These are phyloP conservation scores for Stemphylium beticola DNA, from an alignment of 2,329 filamentous ascomycete species.

Conservation along the genomic window DNA sequence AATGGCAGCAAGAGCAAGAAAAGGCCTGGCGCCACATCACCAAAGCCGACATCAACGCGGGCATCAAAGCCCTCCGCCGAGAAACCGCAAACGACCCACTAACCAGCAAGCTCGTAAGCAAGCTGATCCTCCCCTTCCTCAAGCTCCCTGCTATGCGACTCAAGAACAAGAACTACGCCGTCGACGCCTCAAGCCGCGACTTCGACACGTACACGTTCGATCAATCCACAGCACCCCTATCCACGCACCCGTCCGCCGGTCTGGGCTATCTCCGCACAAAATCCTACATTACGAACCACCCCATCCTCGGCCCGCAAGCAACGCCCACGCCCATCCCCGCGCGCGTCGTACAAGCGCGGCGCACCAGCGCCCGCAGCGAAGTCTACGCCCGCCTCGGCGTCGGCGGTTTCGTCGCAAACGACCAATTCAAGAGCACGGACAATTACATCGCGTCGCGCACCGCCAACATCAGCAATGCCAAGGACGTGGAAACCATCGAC, in stretches of 20 bases:
- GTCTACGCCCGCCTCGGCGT: conserved; percentile 51
- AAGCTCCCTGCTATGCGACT: conserved; percentile 58
- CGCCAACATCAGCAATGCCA: conserved; percentile 5
- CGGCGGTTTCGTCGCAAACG: conserved; percentile 52
- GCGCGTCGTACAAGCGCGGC: conserved; percentile 59
- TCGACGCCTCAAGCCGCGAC: conserved; percentile 39
- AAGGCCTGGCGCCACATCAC: conserved; percentile 38
- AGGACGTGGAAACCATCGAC: conserved; percentile 49
- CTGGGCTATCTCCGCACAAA: conserved; percentile 65
- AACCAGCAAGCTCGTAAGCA: conserved; percentile 57
- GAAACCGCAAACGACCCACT: conserved; percentile 56
- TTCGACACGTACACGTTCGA: conserved; percentile 33
- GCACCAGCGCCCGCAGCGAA: conserved; percentile 20
- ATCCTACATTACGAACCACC: conserved; percentile 64
- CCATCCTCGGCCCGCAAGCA: conserved; percentile 64
- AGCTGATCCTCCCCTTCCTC: conserved; percentile 61
- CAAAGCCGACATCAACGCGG: conserved; percentile 28
- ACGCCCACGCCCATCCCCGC: conserved; percentile 60
- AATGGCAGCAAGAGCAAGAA: conserved; percentile 25
- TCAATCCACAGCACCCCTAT: conserved; percentile 53
- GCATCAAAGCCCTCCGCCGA: conserved; percentile 51
- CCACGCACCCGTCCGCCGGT: conserved; percentile 70
- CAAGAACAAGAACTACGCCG: conserved; percentile 27
- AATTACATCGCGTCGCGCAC: conserved; percentile 29
- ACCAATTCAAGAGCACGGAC: conserved; percentile 44